Evolutionary conservation across 306 rosid genomes (phyloP).

Genomic region (Senna siamea): DNA sequence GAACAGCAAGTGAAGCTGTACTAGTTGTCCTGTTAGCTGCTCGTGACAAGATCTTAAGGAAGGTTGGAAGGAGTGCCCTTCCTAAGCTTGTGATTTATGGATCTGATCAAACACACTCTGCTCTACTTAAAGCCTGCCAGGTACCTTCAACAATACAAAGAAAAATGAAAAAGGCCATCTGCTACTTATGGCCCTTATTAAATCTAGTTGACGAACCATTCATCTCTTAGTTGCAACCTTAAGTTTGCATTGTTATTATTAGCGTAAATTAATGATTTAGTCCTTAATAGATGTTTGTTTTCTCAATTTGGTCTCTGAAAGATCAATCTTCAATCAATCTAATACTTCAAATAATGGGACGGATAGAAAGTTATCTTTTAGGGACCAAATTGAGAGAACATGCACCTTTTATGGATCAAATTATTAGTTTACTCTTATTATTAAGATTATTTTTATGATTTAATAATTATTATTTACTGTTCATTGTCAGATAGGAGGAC

Average conservation of each 20-base stretch:
- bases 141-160: conserved; percentile 44
- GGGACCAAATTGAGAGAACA: no score
- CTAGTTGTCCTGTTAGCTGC: conserved; percentile 92
- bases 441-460: conserved; percentile 13
- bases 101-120: conserved; percentile 89
- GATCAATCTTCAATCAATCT: no score
- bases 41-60: conserved; percentile 72
- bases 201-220: conserved; percentile 16
- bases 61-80: conserved; percentile 60
- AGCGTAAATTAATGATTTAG: no score
- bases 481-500: conserved; percentile 76
- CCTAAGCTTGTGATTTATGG: conserved; percentile 83
- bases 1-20: conserved; percentile 96
- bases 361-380: no score
- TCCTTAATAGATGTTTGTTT: no score
- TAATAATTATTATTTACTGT: conserved; percentile 27
- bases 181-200: conserved; percentile 4
- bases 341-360: no score
- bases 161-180: conserved; percentile 28
- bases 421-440: no score
- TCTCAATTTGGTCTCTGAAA: no score
- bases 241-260: conserved; percentile 6
- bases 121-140: conserved; percentile 90
- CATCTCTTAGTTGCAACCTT: conserved; percentile 26
- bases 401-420: no score